Evolutionary conservation across 2,329 filamentous ascomycete species (phyloP).

Genomic region (Sporothrix dimorphospora): DNA sequence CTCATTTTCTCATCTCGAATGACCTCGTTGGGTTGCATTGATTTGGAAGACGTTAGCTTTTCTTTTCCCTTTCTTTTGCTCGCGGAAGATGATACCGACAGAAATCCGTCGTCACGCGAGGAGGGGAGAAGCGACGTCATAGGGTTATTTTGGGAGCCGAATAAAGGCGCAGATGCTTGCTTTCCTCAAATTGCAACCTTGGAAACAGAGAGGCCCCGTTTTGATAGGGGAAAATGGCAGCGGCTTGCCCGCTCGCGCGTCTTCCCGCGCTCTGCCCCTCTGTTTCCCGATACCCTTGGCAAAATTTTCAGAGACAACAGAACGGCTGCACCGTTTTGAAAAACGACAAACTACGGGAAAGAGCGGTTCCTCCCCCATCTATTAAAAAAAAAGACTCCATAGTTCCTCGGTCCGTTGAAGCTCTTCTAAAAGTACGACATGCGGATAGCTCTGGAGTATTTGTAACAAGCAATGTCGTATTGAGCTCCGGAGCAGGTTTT

Average conservation of each 20-base stretch:
- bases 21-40: background rate
- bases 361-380: background rate
- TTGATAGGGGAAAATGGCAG: background rate
- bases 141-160: background rate
- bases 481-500: background rate
- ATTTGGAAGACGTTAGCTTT: background rate
- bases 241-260: background rate
- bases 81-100: background rate
- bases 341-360: background rate
- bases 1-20: background rate
- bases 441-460: background rate
- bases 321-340: background rate
- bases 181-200: constrained; percentile 1
- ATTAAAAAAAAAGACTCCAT: background rate
- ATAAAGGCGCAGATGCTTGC: constrained; percentile 18
- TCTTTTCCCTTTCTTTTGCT: background rate
- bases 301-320: background rate
- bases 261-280: background rate
- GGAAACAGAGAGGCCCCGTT: background rate
- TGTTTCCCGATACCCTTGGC: background rate
- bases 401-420: background rate
- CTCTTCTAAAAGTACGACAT: background rate
- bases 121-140: constrained; percentile 9
- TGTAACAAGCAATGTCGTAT: background rate
- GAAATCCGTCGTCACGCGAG: background rate